Evolutionary conservation across 1,284 basidiomycete species (phyloP).

Genomic region (Ganoderma sinense): DNA sequence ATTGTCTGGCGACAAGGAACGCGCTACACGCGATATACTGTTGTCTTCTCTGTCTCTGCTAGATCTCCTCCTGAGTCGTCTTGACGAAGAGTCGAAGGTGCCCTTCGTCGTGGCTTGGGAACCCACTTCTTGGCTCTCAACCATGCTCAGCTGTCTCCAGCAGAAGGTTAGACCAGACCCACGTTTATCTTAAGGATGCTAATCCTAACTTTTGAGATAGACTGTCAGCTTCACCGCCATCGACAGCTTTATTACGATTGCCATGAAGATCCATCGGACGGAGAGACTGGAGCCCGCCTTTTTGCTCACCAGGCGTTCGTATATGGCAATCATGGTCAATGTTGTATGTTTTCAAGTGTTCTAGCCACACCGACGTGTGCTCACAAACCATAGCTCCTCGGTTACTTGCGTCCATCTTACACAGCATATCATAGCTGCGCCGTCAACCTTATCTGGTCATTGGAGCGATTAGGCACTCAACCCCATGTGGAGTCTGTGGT

Average conservation of each 20-base stretch:
- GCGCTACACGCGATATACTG: slow-evolving; percentile 53
- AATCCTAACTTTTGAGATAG: slow-evolving; percentile 43
- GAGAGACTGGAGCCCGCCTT: slow-evolving; percentile 59
- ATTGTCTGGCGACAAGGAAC: slow-evolving; percentile 37
- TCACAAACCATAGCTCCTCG: slow-evolving; percentile 62
- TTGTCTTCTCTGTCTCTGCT: slow-evolving; percentile 59
- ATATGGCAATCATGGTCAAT: slow-evolving; percentile 63
- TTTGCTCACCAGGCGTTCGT: slow-evolving; percentile 58
- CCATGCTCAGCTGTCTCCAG: slow-evolving; percentile 57
- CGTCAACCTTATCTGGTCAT: slow-evolving; percentile 87
- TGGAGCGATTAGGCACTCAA: slow-evolving; percentile 70
- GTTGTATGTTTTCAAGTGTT: slow-evolving; percentile 40
- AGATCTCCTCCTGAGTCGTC: slow-evolving; percentile 53
- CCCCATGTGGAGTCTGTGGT: slow-evolving; percentile 82
- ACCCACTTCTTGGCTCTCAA: slow-evolving; percentile 61
- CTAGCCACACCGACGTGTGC: neutral
- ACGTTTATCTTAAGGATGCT: neutral
- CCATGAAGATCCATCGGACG: slow-evolving; percentile 63
- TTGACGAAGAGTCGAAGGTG: slow-evolving; percentile 42
- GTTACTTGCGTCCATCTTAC: slow-evolving; percentile 74
- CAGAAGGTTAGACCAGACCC: slow-evolving; percentile 54
- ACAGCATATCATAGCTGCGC: slow-evolving; percentile 84
- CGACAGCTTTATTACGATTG: slow-evolving; percentile 67
- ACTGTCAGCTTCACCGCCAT: slow-evolving; percentile 71
- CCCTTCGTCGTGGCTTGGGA: slow-evolving; percentile 59